Percentiles rank a stretch among this genome's conserved stretches.
phyloP scores from a whole-genome alignment of 192 early-diverging fungal genomes.

The Coemansia biformis region DNA sequence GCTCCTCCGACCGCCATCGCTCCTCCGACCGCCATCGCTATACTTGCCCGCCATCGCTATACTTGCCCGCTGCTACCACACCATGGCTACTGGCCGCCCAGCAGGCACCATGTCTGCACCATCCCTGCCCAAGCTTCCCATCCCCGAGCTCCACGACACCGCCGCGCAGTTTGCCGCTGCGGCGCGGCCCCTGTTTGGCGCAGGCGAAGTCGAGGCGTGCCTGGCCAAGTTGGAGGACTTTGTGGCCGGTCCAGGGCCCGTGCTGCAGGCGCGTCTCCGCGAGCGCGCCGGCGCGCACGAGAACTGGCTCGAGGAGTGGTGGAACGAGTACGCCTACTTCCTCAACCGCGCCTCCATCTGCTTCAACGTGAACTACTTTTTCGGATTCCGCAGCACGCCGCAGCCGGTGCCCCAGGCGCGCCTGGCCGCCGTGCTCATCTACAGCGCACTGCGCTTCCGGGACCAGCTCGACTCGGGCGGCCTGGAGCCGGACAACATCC shows the following conservation, averaged over 20 bases:
- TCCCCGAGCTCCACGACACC: constrained; percentile 56
- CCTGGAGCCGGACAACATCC: constrained; percentile 66
- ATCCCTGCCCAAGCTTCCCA: constrained; percentile 52
- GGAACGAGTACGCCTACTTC: constrained; percentile 54
- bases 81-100: too few species aligned
- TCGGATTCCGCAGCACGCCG: constrained; percentile 48
- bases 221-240: constrained; percentile 50
- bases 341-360: constrained; percentile 47
- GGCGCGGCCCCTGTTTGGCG: constrained; percentile 46
- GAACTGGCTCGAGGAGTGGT: constrained; percentile 53
- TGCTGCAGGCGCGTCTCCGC: constrained; percentile 47
- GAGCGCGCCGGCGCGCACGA: constrained; percentile 31
- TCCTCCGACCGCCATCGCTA: too few species aligned
- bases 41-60: too few species aligned
- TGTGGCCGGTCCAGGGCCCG: constrained; percentile 38
- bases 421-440: constrained; percentile 61
- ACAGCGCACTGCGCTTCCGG: constrained; percentile 61
- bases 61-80: too few species aligned
- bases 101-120: too few species aligned
- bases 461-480: constrained; percentile 53
- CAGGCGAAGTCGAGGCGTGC: constrained; percentile 50
- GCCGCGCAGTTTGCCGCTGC: constrained; percentile 47
- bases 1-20: too few species aligned
- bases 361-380: constrained; percentile 51
- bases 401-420: constrained; percentile 31